These are phyloP conservation scores for Penicillium salamii DNA, from an alignment of 495 filamentous ascomycete genomes.

Conservation along the genomic window DNA sequence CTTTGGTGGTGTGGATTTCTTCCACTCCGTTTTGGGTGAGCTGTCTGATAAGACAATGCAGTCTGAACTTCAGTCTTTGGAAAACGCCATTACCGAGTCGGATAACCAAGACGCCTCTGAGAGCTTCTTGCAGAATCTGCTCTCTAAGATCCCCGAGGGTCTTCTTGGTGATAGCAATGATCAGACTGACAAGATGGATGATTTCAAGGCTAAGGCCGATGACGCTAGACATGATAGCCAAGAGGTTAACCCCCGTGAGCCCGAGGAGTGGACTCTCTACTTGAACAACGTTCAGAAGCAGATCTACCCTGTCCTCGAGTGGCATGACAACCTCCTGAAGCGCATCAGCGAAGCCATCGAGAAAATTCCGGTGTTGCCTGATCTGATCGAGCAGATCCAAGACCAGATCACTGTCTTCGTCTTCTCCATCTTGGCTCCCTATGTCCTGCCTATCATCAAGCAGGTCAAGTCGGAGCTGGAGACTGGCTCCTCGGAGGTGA, in stretches of 20 bases:
- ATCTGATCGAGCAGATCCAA: constrained; percentile 75
- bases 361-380: constrained; percentile 74
- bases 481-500: constrained; percentile 82
- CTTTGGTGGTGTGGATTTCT: constrained; percentile 84
- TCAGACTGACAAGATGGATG: constrained; percentile 61
- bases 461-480: constrained; percentile 82
- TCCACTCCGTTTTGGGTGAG: constrained; percentile 87
- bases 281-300: constrained; percentile 64
- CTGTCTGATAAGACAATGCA: constrained; percentile 85
- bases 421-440: constrained; percentile 81
- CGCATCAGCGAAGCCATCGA: constrained; percentile 72
- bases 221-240: constrained; percentile 44
- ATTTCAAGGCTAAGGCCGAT: constrained; percentile 65
- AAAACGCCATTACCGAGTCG: constrained; percentile 66
- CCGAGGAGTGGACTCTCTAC: constrained; percentile 71
- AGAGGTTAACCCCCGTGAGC: constrained; percentile 66
- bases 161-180: constrained; percentile 64
- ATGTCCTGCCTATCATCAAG: constrained; percentile 76
- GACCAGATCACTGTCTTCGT: constrained; percentile 81
- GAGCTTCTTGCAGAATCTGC: constrained; percentile 69
- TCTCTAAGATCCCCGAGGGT: constrained; percentile 73
- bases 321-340: constrained; percentile 83
- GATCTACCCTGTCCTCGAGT: constrained; percentile 82
- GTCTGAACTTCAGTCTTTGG: constrained; percentile 78
- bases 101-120: constrained; percentile 46